Evolutionary conservation across 2,329 filamentous ascomycete genomes (phyloP).

Genomic region (Exserohilum rostratum): DNA sequence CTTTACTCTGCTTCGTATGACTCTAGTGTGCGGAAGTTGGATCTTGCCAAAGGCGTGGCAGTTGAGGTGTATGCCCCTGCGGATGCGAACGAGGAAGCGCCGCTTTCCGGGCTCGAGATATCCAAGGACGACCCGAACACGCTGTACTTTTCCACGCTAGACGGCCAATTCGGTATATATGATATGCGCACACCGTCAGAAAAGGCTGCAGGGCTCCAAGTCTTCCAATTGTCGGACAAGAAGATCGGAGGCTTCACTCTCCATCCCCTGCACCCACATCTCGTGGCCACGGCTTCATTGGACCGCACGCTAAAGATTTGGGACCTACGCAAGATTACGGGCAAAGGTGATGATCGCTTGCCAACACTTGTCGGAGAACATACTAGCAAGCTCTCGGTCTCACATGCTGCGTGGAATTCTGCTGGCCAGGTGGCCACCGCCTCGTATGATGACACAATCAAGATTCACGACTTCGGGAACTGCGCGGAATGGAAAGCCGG

Average conservation of each 20-base stretch:
- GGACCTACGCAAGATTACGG: conserved; percentile 82
- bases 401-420: conserved; percentile 87
- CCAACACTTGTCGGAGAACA: conserved; percentile 82
- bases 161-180: conserved; percentile 79
- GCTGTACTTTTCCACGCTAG: conserved; percentile 85
- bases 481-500: conserved; percentile 57
- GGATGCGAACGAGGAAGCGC: conserved; percentile 72
- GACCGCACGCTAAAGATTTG: conserved; percentile 90
- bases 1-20: conserved; percentile 92
- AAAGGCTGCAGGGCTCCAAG: conserved; percentile 59
- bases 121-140: conserved; percentile 71
- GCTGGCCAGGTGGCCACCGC: conserved; percentile 87
- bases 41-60: conserved; percentile 79
- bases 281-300: conserved; percentile 86
- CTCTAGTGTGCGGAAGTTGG: conserved; percentile 85
- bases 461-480: conserved; percentile 79
- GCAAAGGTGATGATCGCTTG: conserved; percentile 63
- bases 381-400: conserved; percentile 81
- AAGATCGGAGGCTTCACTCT: conserved; percentile 95
- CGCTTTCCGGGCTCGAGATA: conserved; percentile 85
- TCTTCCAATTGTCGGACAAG: conserved; percentile 82
- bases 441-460: conserved; percentile 93
- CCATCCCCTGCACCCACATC: conserved; percentile 78
- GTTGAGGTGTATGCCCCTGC: conserved; percentile 80
- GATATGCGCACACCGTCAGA: conserved; percentile 69